Evolutionary conservation across 2,329 filamentous ascomycete genomes (phyloP).

Genomic region (Hypoxylon sp.): DNA sequence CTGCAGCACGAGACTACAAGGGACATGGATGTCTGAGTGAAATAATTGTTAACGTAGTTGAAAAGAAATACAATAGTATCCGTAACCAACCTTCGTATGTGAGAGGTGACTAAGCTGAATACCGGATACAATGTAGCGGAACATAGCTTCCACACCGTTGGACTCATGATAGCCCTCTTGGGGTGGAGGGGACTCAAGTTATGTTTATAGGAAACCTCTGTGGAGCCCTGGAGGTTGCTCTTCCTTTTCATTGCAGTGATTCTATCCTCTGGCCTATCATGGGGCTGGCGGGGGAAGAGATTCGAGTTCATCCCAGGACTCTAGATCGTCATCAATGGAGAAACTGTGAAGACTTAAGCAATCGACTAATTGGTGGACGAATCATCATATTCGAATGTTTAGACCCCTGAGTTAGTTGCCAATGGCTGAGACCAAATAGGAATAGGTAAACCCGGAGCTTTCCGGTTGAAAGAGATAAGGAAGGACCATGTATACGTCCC

Average conservation of each 20-base stretch:
- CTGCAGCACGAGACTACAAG: slow-evolving; percentile 25
- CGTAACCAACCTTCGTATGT: neutral
- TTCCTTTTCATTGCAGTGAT: slow-evolving; percentile 49
- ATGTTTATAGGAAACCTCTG: too few relatives aligned
- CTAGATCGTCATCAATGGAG: too few relatives aligned
- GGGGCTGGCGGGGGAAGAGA: slow-evolving; percentile 31
- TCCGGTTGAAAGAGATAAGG: too few relatives aligned
- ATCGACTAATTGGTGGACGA: neutral
- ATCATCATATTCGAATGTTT: neutral
- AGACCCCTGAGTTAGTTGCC: neutral
- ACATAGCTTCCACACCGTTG: slow-evolving; percentile 42
- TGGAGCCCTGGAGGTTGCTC: slow-evolving; percentile 54
- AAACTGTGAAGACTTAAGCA: neutral
- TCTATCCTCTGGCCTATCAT: slow-evolving; percentile 51
- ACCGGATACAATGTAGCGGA: slow-evolving; percentile 37
- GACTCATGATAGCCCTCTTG: neutral
- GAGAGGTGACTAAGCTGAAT: too few relatives aligned
- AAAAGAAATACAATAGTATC: neutral
- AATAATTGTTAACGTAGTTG: neutral
- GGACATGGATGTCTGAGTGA: slow-evolving; percentile 16
- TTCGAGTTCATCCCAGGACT: too few relatives aligned
- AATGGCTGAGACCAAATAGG: too few relatives aligned
- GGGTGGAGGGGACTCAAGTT: too few relatives aligned
- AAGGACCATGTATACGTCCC: too few relatives aligned
- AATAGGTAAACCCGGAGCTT: too few relatives aligned